These are phyloP conservation scores for Phaeosphaeriaceae sp. DNA, from an alignment of 2,329 filamentous ascomycete species.

Conservation along the genomic window DNA sequence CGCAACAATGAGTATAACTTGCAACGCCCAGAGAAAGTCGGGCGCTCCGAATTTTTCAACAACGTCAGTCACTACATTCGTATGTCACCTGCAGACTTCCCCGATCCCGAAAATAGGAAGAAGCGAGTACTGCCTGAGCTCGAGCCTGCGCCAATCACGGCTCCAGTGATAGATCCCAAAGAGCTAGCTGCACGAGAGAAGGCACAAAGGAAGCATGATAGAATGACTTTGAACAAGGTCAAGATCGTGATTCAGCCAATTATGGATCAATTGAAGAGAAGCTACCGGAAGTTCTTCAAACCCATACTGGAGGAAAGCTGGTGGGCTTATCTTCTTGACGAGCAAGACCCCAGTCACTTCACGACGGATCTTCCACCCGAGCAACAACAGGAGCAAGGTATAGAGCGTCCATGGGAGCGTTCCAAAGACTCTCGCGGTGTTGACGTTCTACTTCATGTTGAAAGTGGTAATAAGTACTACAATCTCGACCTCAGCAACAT, in stretches of 20 bases:
- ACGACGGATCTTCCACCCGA: conserved; percentile 66
- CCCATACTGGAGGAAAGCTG: conserved; percentile 74
- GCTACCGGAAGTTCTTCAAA: conserved; percentile 86
- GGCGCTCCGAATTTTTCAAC: conserved; percentile 80
- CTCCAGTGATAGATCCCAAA: conserved; percentile 58
- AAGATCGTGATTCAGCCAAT: conserved; percentile 91
- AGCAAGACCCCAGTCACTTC: conserved; percentile 74
- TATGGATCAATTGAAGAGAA: conserved; percentile 94
- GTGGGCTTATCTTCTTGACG: conserved; percentile 83
- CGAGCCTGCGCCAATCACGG: conserved; percentile 69
- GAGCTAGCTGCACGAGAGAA: conserved; percentile 82
- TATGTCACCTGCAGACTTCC: conserved; percentile 83
- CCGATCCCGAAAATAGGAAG: conserved; percentile 84
- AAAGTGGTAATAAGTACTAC: conserved; percentile 87
- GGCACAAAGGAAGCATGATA: conserved; percentile 80
- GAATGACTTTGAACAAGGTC: conserved; percentile 81
- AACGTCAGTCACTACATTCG: conserved; percentile 77
- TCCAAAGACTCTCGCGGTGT: conserved; percentile 80
- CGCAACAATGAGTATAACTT: conserved; percentile 78
- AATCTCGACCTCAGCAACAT: conserved; percentile 93
- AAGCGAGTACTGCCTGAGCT: conserved; percentile 82
- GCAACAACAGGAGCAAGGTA: conserved; percentile 60
- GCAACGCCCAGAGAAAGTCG: conserved; percentile 68
- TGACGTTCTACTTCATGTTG: conserved; percentile 75
- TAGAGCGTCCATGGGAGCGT: conserved; percentile 77